Evolutionary conservation across 805 yeast genomes (phyloP), one percentile per base, ranked within the genome.

Genomic region (Tetrapisispora phaffii): DNA sequence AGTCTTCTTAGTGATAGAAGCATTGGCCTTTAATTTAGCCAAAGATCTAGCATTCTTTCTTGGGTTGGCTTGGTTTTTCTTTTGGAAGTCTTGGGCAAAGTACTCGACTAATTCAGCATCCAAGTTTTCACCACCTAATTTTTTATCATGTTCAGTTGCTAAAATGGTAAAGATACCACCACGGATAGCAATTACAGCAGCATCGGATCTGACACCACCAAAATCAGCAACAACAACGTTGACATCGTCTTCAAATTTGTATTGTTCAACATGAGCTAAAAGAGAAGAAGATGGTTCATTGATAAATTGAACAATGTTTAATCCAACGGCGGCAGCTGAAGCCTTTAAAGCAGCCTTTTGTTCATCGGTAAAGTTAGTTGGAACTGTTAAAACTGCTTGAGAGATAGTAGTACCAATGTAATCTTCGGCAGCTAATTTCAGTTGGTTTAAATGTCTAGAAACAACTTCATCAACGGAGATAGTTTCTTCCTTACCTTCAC

Each of bases 161-260:
- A 93, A 73, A 39, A 87, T 73, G 45, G 98, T 90, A 69, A 85
- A 75, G 54, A 93, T 77, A 59, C 98, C 98, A 52, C 96, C 96
- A 72, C 97, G 81, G 44, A 82, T 85, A 34, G 97, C 80, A 57
- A 93, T 72, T 42, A 93, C 89, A 48, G 97, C 96, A 50, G 89
- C 96, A 63, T 93, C 97, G 35, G 95, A 82, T 69, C 97, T 78
- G 56, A 88, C 75, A 62, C 96, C 97, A 65, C 98, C 98, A 59
- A 93, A 85, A 68, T 93, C 98, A 45, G 95, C 94, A 55, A 93
- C 96, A 41, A 87, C 94, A 33, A 62, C 62, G 41, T 58, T 62
- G 39, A 47, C 58, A 39, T 63, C 68, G 16, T 38, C 41, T 4
- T 52, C 51, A 43, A 53, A 52, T 39, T 57, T 55, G 50, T 59